Percentiles rank a stretch among this genome's conserved stretches.
Evolutionary conservation across 2,329 filamentous ascomycete species (phyloP).

Genomic region (Zopfia rhizophila): DNA sequence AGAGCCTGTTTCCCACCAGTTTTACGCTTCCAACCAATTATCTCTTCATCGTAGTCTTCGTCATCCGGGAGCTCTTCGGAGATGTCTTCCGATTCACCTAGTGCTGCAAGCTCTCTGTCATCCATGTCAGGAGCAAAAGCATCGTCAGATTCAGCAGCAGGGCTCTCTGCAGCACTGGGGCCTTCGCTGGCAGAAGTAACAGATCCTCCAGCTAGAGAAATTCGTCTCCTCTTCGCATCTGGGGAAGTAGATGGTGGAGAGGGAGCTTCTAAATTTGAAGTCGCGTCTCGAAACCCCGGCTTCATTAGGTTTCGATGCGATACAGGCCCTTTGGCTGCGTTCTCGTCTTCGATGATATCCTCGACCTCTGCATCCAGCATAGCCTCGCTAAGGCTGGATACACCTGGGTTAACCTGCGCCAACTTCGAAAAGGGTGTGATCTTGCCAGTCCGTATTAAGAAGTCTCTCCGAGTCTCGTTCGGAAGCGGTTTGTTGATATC

Average conservation of each 20-base stretch:
- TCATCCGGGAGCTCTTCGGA: constrained; percentile 49
- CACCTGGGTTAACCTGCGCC: constrained; percentile 69
- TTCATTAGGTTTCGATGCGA: constrained; percentile 61
- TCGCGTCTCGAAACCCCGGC: constrained; percentile 56
- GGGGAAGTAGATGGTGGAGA: constrained; percentile 41
- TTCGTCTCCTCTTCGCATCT: constrained; percentile 55
- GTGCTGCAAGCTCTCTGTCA: constrained; percentile 51
- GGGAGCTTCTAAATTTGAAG: constrained; percentile 40
- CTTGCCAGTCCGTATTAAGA: constrained; percentile 93
- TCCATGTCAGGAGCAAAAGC: constrained; percentile 53
- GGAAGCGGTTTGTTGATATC: constrained; percentile 71
- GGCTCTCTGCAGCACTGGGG: constrained; percentile 28
- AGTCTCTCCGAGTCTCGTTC: constrained; percentile 87
- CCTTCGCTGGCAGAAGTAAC: constrained; percentile 28
- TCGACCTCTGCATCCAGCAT: constrained; percentile 86
- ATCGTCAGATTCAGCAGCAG: constrained; percentile 52
- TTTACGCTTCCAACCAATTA: constrained; percentile 53
- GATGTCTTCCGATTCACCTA: constrained; percentile 52
- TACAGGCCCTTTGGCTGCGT: constrained; percentile 44
- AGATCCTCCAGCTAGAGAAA: constrained; percentile 30
- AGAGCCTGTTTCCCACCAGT: constrained; percentile 35
- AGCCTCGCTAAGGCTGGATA: constrained; percentile 78
- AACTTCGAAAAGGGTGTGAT: constrained; percentile 95
- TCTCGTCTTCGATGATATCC: constrained; percentile 60
- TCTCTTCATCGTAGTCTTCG: constrained; percentile 51